These are phyloP conservation scores for Plasmodium gaboni DNA, from an alignment of 169 alveolate species.

Conservation along the genomic window DNA sequence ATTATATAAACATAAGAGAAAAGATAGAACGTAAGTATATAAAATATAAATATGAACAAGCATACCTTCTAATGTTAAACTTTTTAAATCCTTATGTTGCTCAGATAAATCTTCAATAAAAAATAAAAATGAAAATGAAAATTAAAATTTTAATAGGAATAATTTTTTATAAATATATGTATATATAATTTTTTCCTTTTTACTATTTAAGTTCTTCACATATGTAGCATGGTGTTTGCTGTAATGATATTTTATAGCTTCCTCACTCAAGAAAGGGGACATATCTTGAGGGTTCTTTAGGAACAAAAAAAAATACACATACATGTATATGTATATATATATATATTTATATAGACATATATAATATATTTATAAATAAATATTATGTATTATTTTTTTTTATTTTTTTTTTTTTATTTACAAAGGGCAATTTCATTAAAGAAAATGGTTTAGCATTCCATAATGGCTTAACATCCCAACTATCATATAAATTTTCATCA, in stretches of 20 bases:
- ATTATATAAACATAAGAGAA: background rate
- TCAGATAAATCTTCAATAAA: conserved; percentile 34
- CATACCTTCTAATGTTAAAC: conserved; percentile 41
- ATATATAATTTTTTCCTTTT: background rate
- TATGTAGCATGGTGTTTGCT: conserved; percentile 93
- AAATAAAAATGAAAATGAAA: background rate
- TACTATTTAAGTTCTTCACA: conserved; percentile 89
- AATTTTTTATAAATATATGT: background rate
- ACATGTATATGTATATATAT: background rate
- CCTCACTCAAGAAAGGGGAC: conserved; percentile 91
- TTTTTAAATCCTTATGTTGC: conserved; percentile 30
- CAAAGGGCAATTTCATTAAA: conserved; percentile 60
- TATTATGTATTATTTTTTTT: background rate
- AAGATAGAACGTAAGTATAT: no score
- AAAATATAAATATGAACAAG: background rate
- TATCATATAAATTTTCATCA: conserved; percentile 38
- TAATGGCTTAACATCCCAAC: conserved; percentile 32
- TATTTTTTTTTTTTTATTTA: background rate
- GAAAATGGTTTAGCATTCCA: conserved; percentile 69
- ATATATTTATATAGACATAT: background rate
- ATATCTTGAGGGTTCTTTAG: conserved; percentile 85
- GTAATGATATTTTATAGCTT: conserved; percentile 90
- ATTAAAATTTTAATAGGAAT: background rate
- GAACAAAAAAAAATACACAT: conserved; percentile 40
- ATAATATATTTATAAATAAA: background rate